Evolutionary conservation across 495 filamentous ascomycete species (phyloP), one percentile per base, ranked within the genome.

Genomic region (Astrothelium macrocarpum): DNA sequence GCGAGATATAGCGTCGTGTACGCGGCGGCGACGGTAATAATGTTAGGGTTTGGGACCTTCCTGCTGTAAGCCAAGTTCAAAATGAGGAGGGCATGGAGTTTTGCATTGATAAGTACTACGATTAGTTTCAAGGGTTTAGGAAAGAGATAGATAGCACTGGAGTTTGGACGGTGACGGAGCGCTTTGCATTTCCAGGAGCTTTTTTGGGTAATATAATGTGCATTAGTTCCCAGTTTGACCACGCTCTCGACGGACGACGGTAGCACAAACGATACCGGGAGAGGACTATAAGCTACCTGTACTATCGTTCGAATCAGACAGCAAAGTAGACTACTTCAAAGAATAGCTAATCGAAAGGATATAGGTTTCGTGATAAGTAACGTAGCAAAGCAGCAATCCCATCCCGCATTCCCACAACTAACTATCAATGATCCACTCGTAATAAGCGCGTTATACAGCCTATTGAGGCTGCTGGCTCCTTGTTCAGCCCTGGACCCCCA

Each of bases 401-500:
- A 12, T 9, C 20, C 2, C 2, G 20, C 2, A 9, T 16, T 29
- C 16, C 25, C 12, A 29, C 43, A 49, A 29, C 16, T 25, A 56
- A 29, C 11, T 25, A 20, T 29, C 49, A 29, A 32, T 56, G 23
- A 56, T 56, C 2, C 49, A 56, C 12, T 29, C 49, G 49, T 16
- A 56, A 9, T 10, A 9, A 9, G 2, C 16, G 23, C 49, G 16
- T 56, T 9, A 29, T 29, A 11, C 25, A 20, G 23, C 9, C n/a
- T 25, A 5, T 56, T 9, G 25, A 1, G 10, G 5, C 23, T 25
- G 9, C 64, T 39, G 68, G 39, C 36, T 67, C 56, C n/a, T 64
- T 62, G 29, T 68, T 65, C 20, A 45, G 20, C 2, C 20, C 25
- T 20, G 5, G 29, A 14, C 20, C 75, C 66, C 49, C 49, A 29